Base-by-base conservation (phyloP, 306 rosid genomes). In the Ochetophila trinervis region DNA sequence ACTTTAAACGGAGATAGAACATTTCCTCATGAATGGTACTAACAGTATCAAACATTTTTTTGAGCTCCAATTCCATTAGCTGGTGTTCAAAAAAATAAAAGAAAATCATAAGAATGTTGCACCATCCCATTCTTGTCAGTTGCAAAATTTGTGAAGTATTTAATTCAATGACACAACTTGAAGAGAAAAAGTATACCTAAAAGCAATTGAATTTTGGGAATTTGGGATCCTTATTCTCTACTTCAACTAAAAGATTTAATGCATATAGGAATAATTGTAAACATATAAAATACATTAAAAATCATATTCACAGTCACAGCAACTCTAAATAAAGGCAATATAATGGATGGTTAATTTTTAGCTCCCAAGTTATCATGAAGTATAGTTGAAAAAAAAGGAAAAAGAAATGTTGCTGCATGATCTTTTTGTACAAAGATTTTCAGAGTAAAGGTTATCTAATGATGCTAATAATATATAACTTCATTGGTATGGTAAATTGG, bases 21-120 rank as follows among this genome's bases (percentile, higher is more conserved):
- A 93, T 93, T 68, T 93, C 99, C 1, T 90, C 94, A 19, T 87
- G 91, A 81, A 93, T 93, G 74, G 90, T 78, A 66, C 67, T 1
- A 16, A 85, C 89, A 48, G 90, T 73, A 0, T 88, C 99, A 49
- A 70, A 79, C 78, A 90, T 56, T 87, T 85, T 93, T 78, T 78
- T 85, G 27, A 88, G 79, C 78, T 93, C 99, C 9, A 90, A 47
- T 78, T 90, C 99, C 99, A 93, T 87, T 44, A 72, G 80, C 99
- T 93, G 75, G 40, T 32, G 72, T 56, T 64, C 34, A 70, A 63
- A 60, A 11, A 40, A 47, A 53, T 21, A 67, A 40, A 44, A 60
- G 13, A 76, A 35, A 44, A 20, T 40, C 62, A 24, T 63, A 50
- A 73, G 65, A 23, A 15, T 0, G 45, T 37, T 48, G 68, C 62